Base-by-base conservation (phyloP, 2,329 filamentous ascomycete species). In the Rutstroemia sp. region DNA sequence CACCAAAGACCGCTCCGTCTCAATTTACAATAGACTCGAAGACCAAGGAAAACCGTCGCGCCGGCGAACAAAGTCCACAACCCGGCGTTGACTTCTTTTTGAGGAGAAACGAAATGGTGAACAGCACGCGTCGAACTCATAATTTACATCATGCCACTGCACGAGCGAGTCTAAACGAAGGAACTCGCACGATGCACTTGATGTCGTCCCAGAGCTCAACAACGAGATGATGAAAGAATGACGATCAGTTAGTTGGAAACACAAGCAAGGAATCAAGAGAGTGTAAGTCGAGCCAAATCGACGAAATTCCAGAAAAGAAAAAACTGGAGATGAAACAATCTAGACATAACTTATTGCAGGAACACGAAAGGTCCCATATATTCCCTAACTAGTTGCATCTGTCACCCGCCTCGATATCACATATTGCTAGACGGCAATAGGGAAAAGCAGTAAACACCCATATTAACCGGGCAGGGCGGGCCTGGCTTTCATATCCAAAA, bases 1-100 rank as follows among this genome's bases (percentile, higher is more conserved):
- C 59, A 63, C 61, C 61, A 63, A n/a, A 63, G 44, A 2, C 60
- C 58, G 12, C 53, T 51, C 6, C 59, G 48, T 12, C 60, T 55
- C n/a, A 51, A 44, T 50, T 63, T 63, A 45, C 58, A 61, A 39
- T 48, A 62, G 8, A 62, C 6, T 37, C 61, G 51, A 45, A 62
- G 46, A 8, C 12, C 51, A 3, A 63, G 58, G 45, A 62, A 63
- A 8, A 63, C 23, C 4, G 57, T 58, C 4, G 61, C 54, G 30
- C 60, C 59, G 5, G 17, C 34, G 42, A 62, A 61, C 23, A 63
- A 56, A 30, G 56, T 44, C 61, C 61, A 63, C n/a, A 63, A 34
- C 6, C 60, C 61, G 10, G 45, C 55, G 25, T 60, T 56, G 48
- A 60, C 57, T 45, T 63, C 57, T 38, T 53, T 58, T 52, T 55